phyloP scores from a whole-genome alignment of 495 filamentous ascomycete species.

The Hypoxylon rickii region DNA sequence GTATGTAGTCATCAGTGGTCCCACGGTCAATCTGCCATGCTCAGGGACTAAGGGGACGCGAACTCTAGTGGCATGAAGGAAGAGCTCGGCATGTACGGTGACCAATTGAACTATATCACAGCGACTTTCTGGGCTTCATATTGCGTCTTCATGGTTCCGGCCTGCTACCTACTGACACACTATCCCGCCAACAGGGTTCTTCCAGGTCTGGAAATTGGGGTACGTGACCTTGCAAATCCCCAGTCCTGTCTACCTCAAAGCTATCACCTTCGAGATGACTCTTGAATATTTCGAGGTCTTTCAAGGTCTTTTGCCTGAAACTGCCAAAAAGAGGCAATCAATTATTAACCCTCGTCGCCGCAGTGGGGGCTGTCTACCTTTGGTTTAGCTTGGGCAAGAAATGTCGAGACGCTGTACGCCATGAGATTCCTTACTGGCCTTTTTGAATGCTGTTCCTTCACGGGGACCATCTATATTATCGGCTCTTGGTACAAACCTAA shows the following conservation, averaged over 20 bases:
- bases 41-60: background rate
- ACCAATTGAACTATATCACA: constrained; percentile 43
- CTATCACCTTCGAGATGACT: no score
- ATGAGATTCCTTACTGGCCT: constrained; percentile 52
- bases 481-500: constrained; percentile 37
- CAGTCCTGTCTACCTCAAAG: no score
- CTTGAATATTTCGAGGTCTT: no score
- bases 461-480: constrained; percentile 33
- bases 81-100: constrained; percentile 35
- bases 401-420: constrained; percentile 35
- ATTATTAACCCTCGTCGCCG: no score
- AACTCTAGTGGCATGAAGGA: constrained; percentile 38
- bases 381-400: constrained; percentile 30
- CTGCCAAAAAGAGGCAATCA: no score
- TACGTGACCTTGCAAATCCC: no score
- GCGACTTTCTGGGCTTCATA: constrained; percentile 45
- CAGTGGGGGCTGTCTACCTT: constrained; percentile 44
- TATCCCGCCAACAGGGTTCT: constrained; percentile 40
- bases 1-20: constrained; percentile 16
- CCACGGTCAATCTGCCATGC: background rate
- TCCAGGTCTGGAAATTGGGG: constrained; percentile 39
- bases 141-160: constrained; percentile 49
- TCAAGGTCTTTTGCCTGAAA: no score
- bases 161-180: constrained; percentile 43
- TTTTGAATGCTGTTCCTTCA: constrained; percentile 51